Conservation (phyloP, 768 basidiomycete genomes). For the Leccinum uliginosum region DNA sequence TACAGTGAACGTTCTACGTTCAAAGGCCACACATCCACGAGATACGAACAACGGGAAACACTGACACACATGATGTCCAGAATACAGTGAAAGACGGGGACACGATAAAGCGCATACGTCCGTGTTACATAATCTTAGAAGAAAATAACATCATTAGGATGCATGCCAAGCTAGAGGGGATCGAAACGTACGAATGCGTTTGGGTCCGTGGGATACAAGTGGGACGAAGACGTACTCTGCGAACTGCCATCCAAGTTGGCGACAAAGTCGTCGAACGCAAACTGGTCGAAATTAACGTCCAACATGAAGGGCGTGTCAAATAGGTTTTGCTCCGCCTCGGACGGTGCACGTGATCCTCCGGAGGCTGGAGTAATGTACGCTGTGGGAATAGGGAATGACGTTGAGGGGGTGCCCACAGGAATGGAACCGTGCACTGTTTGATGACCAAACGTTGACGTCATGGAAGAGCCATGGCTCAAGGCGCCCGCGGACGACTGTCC, state of each 20-base stretch:
- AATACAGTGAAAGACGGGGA: not conserved
- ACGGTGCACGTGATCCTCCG: not conserved
- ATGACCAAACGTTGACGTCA: slow-evolving; percentile 13
- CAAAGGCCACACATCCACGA: not conserved
- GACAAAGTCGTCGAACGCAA: slow-evolving; percentile 25
- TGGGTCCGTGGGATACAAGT: slow-evolving; percentile 29
- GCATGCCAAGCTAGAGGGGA: not conserved
- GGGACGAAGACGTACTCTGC: slow-evolving; percentile 23
- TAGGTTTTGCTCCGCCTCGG: slow-evolving; percentile 18
- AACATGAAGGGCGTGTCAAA: slow-evolving; percentile 29
- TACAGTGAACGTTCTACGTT: slow-evolving; percentile 12
- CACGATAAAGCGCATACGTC: not conserved
- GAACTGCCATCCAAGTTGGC: slow-evolving; percentile 12
- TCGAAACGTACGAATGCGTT: slow-evolving; percentile 33
- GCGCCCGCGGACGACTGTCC: slow-evolving; percentile 11
- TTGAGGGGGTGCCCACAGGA: not conserved
- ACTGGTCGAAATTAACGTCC: slow-evolving; percentile 27
- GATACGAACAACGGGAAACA: not conserved
- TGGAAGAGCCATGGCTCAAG: slow-evolving; percentile 8
- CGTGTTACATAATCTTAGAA: slow-evolving; percentile 23
- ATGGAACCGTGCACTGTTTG: slow-evolving; percentile 2
- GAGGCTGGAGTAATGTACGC: not conserved
- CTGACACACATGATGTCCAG: not conserved
- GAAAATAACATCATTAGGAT: slow-evolving; percentile 6
- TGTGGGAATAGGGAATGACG: slow-evolving; percentile 7